Evolutionary conservation across 148 eudicot genomes (phyloP), one percentile per base, ranked within the genome.

Genomic region (Rhododendron ferrugineum): DNA sequence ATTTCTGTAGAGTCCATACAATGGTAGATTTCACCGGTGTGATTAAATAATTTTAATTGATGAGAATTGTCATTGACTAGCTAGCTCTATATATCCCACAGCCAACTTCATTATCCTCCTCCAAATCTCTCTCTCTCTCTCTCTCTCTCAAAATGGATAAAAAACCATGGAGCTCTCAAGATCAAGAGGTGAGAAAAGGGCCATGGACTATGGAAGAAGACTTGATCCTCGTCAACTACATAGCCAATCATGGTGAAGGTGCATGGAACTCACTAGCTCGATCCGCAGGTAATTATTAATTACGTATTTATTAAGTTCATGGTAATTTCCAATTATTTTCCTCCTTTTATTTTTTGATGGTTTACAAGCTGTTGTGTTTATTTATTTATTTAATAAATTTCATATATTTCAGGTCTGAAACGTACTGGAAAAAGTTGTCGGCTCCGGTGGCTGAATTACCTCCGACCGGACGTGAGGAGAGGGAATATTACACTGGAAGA

Each of bases 131-230:
- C 42, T 40, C 42, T 40, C 42, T 40, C 42, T 40, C 42, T 40
- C 42, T 40, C 42, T 40, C 42, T 37, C 42, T 37, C 6, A 40
- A 40, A 40, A 40, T 94, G 98, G 93, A 96, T 81, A 91, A 90
- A 85, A 88, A 87, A 86, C 85, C 91, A 90, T 52, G 82, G n/a
- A 88, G 50, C 85, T 92, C 93, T 11, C 90, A 88, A 50, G 97
- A 94, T 11, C 86, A 40, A 75, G 98, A 94, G 86, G 94, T 94
- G 80, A 93, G 99, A 85, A 96, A 94, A 90, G 98, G 99, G 81
- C 99, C 99, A 84, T 96, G 99, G 99, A 96, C 99, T 47, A 93
- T 94, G 95, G 98, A 94, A 85, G 99, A 96, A 90, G 99, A 96
- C 87, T 85, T 93, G 85, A 94, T 96, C 36, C 92, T 94, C 80